A percentile compares a stretch with the other conserved stretches of the same genome.
These are phyloP conservation scores for Aethionema arabicum DNA, from an alignment of 345 rosid genomes.

Conservation along the genomic window DNA sequence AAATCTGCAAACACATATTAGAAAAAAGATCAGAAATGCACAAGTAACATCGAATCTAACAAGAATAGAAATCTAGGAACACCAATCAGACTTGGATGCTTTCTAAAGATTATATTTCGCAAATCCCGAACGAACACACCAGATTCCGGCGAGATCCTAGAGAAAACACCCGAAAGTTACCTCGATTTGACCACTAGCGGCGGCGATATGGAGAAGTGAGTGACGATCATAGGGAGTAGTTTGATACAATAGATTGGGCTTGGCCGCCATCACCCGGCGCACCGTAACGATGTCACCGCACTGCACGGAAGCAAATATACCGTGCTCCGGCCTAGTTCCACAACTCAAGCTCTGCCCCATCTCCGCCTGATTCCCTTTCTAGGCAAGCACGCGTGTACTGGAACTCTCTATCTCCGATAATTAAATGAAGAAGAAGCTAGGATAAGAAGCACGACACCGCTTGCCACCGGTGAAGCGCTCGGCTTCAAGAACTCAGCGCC, in stretches of 20 bases:
- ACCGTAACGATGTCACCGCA: constrained; percentile 59
- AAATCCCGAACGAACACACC: constrained; percentile 7
- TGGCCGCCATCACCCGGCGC: constrained; percentile 46
- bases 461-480: constrained; percentile 49
- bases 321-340: constrained; percentile 60
- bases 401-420: not conserved
- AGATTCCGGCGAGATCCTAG: constrained; percentile 23
- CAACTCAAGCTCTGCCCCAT: constrained; percentile 99
- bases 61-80: not conserved
- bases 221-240: constrained; percentile 78
- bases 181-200: constrained; percentile 98
- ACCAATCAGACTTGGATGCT: not conserved
- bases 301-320: constrained; percentile 73
- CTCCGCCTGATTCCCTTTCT: not conserved
- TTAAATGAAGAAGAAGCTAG: not conserved
- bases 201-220: constrained; percentile 86
- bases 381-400: not conserved
- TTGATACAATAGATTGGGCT: constrained; percentile 55
- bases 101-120: not conserved
- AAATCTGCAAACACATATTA: constrained; percentile 51
- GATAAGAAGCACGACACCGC: constrained; percentile 40
- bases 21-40: constrained; percentile 15
- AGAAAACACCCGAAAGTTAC: constrained; percentile 33
- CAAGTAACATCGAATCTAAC: constrained; percentile 27
- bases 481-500: constrained; percentile 37